These are phyloP conservation scores for Suillus discolor DNA, from an alignment of 768 basidiomycete species.

Conservation along the genomic window DNA sequence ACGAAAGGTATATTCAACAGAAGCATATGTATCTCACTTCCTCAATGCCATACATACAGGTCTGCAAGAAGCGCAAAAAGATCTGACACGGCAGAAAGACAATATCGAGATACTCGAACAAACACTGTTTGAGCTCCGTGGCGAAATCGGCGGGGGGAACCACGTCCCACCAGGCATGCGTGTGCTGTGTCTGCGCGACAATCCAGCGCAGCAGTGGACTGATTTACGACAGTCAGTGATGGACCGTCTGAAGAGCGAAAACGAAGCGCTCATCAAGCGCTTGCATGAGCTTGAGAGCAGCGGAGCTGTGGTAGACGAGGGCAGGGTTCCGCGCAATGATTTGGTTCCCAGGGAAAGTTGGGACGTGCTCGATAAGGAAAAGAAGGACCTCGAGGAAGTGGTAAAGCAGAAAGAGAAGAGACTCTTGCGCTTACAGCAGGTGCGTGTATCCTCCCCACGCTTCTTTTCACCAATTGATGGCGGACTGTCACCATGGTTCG, in stretches of 20 bases:
- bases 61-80: conserved; percentile 42
- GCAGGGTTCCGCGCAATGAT: conserved; percentile 20
- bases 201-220: conserved; percentile 83
- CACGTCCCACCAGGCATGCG: conserved; percentile 74
- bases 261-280: conserved; percentile 73
- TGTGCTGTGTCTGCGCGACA: conserved; percentile 69
- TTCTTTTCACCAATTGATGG: background rate
- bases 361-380: conserved; percentile 71
- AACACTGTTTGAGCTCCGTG: conserved; percentile 72
- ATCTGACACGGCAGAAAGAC: conserved; percentile 41
- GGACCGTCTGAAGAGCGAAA: conserved; percentile 80
- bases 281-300: conserved; percentile 61
- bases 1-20: conserved; percentile 39
- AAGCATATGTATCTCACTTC: background rate
- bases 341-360: conserved; percentile 81
- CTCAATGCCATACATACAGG: conserved; percentile 35
- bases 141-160: conserved; percentile 74
- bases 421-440: conserved; percentile 78
- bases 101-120: conserved; percentile 78
- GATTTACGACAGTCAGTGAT: conserved; percentile 75
- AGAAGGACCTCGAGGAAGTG: conserved; percentile 61
- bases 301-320: conserved; percentile 22
- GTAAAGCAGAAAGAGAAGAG: conserved; percentile 83
- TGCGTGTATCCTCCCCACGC: conserved; percentile 24
- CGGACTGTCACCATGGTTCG: background rate